Percentiles rank a stretch among this genome's conserved stretches.
phyloP scores from a whole-genome alignment of 2,329 filamentous ascomycete species.

The Colletotrichum cuscutae region DNA sequence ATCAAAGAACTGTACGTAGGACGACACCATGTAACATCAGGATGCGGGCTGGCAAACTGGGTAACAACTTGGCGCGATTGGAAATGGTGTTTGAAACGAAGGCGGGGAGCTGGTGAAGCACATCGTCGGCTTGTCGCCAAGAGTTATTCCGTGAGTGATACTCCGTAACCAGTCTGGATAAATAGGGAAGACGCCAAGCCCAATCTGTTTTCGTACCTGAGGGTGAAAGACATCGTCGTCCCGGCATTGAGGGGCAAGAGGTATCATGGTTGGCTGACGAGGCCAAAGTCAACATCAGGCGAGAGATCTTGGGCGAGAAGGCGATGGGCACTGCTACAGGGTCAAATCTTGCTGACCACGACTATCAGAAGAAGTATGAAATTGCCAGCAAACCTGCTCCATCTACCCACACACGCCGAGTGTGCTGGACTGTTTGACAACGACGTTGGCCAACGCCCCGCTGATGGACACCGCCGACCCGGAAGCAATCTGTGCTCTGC shows the following conservation, averaged over 20 bases:
- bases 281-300: background rate
- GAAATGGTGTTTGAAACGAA: background rate
- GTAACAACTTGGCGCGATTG: background rate
- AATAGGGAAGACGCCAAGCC: background rate
- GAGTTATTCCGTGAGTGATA: background rate
- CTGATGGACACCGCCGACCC: slow-evolving; percentile 4
- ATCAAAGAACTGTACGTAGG: background rate
- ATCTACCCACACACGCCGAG: background rate
- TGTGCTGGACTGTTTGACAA: background rate
- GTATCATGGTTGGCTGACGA: background rate
- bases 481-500: background rate
- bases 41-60: background rate
- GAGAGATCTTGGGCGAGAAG: background rate
- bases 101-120: slow-evolving; percentile 8
- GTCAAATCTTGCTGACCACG: slow-evolving; percentile 11
- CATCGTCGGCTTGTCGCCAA: background rate
- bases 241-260: background rate
- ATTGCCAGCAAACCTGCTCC: slow-evolving; percentile 4
- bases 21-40: background rate
- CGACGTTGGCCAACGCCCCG: background rate
- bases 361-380: background rate
- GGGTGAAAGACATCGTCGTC: background rate
- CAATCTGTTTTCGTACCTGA: background rate
- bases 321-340: background rate
- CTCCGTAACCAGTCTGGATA: background rate